These are phyloP conservation scores for Zygosaccharomyces pseudobailii DNA, from an alignment of 1,139 yeast genomes.

Conservation along the genomic window DNA sequence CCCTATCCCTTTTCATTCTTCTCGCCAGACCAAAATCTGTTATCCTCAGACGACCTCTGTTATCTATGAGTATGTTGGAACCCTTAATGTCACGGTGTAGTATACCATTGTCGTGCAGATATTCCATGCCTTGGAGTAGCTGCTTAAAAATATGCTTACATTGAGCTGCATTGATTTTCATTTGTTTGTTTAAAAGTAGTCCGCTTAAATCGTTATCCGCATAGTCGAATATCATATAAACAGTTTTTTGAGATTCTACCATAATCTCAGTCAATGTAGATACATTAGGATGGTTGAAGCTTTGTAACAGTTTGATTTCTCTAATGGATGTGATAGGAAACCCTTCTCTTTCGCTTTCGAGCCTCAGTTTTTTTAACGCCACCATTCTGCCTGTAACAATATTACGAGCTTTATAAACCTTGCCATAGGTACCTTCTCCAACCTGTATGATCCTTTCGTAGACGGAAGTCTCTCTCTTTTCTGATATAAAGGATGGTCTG, in stretches of 20 bases:
- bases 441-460: conserved; percentile 44
- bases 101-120: conserved; percentile 72
- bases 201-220: conserved; percentile 94
- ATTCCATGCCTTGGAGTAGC: conserved; percentile 72
- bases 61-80: conserved; percentile 76
- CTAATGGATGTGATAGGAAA: conserved; percentile 94
- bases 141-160: conserved; percentile 75
- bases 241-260: conserved; percentile 67
- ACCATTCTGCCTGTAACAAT: conserved; percentile 61
- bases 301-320: conserved; percentile 81
- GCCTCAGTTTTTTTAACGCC: conserved; percentile 76
- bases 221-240: conserved; percentile 89
- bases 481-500: conserved; percentile 15
- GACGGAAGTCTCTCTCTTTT: conserved; percentile 23
- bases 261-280: conserved; percentile 84
- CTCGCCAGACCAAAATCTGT: conserved; percentile 96
- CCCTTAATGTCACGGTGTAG: conserved; percentile 95
- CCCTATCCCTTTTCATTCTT: conserved; percentile 48
- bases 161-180: conserved; percentile 58
- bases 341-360: conserved; percentile 89
- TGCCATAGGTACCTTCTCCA: conserved; percentile 83
- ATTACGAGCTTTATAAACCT: conserved; percentile 55
- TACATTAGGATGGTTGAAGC: conserved; percentile 78
- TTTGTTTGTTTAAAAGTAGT: conserved; percentile 69
- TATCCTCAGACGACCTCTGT: conserved; percentile 67